A percentile compares a stretch with the other conserved stretches of the same genome.
Conservation (phyloP, 2,329 filamentous ascomycete genomes). For the Exserohilum turcica region DNA sequence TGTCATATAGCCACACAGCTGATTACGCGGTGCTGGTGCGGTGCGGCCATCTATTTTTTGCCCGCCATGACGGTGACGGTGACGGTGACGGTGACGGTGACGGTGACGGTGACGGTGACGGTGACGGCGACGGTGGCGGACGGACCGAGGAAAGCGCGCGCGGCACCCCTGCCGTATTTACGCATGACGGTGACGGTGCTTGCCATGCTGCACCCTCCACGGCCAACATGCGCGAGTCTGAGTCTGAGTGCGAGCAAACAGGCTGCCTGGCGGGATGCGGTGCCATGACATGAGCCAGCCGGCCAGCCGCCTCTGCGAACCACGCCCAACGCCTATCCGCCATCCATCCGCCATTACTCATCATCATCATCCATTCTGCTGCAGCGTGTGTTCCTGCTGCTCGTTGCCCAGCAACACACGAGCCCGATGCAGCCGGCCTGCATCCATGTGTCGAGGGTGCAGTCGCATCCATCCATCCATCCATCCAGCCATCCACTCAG, state of each 20-base stretch:
- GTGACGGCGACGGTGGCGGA: too few species aligned
- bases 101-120: too few species aligned
- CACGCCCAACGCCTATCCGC: too few species aligned
- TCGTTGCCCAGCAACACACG: neutral
- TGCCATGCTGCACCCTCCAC: constrained; percentile 19
- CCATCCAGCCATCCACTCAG: too few species aligned
- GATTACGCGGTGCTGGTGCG: too few species aligned
- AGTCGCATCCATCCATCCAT: too few species aligned
- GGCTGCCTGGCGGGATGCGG: constrained; percentile 9
- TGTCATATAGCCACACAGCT: constrained; percentile 11
- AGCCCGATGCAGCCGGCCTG: constrained; percentile 16
- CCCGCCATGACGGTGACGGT: neutral
- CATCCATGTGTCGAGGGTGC: too few species aligned
- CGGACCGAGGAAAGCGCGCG: constrained; percentile 12
- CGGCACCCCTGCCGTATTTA: constrained; percentile 11
- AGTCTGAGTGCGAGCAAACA: constrained; percentile 41
- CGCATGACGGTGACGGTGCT: constrained; percentile 18
- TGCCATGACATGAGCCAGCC: constrained; percentile 23
- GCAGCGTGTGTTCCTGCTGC: constrained; percentile 7
- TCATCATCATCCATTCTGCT: too few species aligned
- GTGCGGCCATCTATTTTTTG: constrained; percentile 15
- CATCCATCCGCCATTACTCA: too few species aligned
- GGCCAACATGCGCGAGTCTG: too few species aligned
- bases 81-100: too few species aligned
- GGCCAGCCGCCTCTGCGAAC: constrained; percentile 23